Percentiles rank a stretch among this genome's conserved stretches.
Conservation (phyloP, 495 filamentous ascomycete species). For the Lepidopterella palustris region DNA sequence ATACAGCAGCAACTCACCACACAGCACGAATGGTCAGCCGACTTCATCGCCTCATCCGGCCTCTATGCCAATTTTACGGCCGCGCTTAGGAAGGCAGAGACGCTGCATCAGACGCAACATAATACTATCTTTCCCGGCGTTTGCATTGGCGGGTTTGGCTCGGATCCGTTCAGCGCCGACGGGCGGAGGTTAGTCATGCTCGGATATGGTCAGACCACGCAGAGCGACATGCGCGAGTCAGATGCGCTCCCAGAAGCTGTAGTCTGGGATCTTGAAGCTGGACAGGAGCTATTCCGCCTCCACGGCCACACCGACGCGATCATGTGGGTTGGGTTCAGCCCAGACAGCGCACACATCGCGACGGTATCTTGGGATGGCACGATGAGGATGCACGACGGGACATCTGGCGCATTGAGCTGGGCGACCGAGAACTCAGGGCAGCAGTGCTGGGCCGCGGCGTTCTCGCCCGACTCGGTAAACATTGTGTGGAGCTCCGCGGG, state of each 20-base stretch:
- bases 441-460: conserved; percentile 29
- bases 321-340: conserved; percentile 32
- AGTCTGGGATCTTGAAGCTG: conserved; percentile 13
- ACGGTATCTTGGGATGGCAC: conserved; percentile 35
- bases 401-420: conserved; percentile 20
- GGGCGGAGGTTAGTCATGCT: conserved; percentile 4
- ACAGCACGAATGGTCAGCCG: conserved; percentile 12
- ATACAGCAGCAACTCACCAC: conserved; percentile 4
- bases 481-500: conserved; percentile 17
- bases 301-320: conserved; percentile 35
- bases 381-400: conserved; percentile 31
- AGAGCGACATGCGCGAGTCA: neutral
- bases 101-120: conserved; percentile 5
- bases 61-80: conserved; percentile 2
- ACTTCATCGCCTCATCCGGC: neutral
- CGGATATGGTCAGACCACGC: neutral
- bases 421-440: conserved; percentile 5
- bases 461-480: conserved; percentile 25
- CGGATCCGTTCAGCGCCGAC: conserved; percentile 7
- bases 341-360: conserved; percentile 31
- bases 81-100: conserved; percentile 1
- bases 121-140: conserved; percentile 3
- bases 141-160: neutral
- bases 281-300: conserved; percentile 8
- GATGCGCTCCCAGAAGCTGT: conserved; percentile 6